Evolutionary conservation across 2,329 filamentous ascomycete species (phyloP).

Genomic region (Fusarium duplospermum): DNA sequence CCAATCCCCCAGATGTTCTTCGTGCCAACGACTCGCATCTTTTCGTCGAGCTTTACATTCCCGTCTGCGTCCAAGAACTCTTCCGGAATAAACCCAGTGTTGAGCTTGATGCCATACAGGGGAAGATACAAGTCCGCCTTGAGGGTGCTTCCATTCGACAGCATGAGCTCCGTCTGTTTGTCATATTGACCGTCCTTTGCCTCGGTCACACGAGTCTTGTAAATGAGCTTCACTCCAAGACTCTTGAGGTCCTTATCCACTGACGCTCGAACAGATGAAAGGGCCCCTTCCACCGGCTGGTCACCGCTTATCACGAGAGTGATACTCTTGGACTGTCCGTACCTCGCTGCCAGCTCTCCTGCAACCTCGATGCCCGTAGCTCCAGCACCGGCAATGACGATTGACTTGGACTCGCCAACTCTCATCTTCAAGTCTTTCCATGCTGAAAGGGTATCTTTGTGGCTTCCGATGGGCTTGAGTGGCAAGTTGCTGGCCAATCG

Average conservation of each 20-base stretch:
- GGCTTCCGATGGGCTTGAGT: conserved; percentile 60
- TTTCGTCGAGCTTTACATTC: conserved; percentile 49
- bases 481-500: conserved; percentile 54
- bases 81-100: conserved; percentile 54
- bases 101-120: conserved; percentile 56
- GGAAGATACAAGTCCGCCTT: conserved; percentile 57
- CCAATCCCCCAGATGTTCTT: conserved; percentile 57
- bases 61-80: conserved; percentile 48
- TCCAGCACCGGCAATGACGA: conserved; percentile 54
- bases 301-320: conserved; percentile 40
- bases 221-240: conserved; percentile 46
- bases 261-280: conserved; percentile 47
- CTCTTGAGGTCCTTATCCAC: conserved; percentile 39
- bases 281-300: conserved; percentile 27
- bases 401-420: conserved; percentile 43
- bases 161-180: conserved; percentile 36
- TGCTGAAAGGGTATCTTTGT: conserved; percentile 54
- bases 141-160: conserved; percentile 47
- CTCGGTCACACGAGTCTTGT: conserved; percentile 48
- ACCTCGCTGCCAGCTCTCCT: conserved; percentile 51
- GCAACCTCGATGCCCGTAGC: conserved; percentile 53
- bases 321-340: conserved; percentile 45
- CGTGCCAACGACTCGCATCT: conserved; percentile 47
- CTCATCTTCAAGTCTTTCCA: conserved; percentile 48
- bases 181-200: conserved; percentile 7